Percentiles rank a stretch among this genome's conserved stretches.
Conservation (phyloP, 192 early-diverging fungal species). For the Backusella mclennaniae region DNA sequence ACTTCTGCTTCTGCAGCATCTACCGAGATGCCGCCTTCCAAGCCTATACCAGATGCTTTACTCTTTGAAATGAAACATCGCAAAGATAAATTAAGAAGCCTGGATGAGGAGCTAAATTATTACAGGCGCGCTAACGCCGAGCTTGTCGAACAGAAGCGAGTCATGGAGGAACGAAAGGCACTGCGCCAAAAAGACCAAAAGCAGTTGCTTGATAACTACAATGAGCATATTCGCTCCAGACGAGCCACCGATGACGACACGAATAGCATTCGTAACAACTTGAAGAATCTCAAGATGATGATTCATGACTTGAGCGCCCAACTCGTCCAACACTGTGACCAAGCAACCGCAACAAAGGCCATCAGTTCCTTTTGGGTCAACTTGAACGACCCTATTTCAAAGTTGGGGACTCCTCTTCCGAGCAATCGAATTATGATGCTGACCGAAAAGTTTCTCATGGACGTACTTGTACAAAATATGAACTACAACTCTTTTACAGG, state of each 20-base stretch:
- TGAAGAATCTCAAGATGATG: conserved; percentile 36
- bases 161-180: background rate
- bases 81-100: background rate
- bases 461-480: conserved; percentile 44
- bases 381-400: conserved; percentile 29
- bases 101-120: conserved; percentile 2
- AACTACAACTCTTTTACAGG: conserved; percentile 43
- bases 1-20: background rate
- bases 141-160: background rate
- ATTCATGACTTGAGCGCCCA: conserved; percentile 38
- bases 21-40: conserved; percentile 2
- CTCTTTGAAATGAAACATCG: conserved; percentile 4
- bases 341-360: conserved; percentile 23
- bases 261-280: conserved; percentile 35
- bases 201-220: conserved; percentile 25
- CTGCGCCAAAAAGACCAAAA: conserved; percentile 14
- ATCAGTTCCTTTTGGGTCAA: conserved; percentile 35
- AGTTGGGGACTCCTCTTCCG: conserved; percentile 38
- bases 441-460: conserved; percentile 53
- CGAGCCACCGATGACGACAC: conserved; percentile 48
- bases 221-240: conserved; percentile 32
- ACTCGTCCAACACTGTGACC: conserved; percentile 25
- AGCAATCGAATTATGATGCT: conserved; percentile 43
- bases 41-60: background rate
- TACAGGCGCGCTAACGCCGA: background rate